phyloP scores from a whole-genome alignment of 805 yeast genomes.

The Saturnispora zaruensis region DNA sequence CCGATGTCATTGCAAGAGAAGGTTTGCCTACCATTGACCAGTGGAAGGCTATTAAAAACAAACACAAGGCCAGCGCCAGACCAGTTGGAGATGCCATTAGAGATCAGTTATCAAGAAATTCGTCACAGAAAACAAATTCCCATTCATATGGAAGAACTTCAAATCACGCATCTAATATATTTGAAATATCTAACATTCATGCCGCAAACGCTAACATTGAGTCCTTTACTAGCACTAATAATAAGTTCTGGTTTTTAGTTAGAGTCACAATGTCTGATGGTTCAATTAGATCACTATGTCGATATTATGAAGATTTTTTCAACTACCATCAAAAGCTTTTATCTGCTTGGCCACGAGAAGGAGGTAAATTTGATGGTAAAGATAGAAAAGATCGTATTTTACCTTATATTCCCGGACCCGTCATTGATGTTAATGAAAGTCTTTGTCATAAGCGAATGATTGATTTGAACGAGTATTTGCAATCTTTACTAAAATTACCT shows the following conservation, averaged over 20 bases:
- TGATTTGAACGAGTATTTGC: constrained; percentile 44
- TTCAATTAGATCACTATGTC: constrained; percentile 59
- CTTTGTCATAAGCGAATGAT: constrained; percentile 46
- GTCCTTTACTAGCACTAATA: constrained; percentile 70
- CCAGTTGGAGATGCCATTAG: constrained; percentile 20
- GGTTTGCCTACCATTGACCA: constrained; percentile 87
- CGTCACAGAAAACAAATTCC: constrained; percentile 1
- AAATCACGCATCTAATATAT: neutral
- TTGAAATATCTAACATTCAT: constrained; percentile 16
- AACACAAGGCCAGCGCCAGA: constrained; percentile 80
- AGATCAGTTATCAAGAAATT: constrained; percentile 9
- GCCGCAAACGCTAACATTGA: constrained; percentile 68
- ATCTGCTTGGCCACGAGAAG: constrained; percentile 83
- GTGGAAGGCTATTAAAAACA: constrained; percentile 88
- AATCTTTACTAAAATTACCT: constrained; percentile 61
- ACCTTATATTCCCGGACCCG: constrained; percentile 95
- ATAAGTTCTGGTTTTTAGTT: constrained; percentile 82
- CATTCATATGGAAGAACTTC: neutral
- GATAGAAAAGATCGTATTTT: constrained; percentile 71
- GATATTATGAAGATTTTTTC: constrained; percentile 93
- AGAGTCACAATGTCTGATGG: constrained; percentile 61
- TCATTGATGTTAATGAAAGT: constrained; percentile 78
- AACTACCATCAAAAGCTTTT: constrained; percentile 81
- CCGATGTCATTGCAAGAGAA: constrained; percentile 47
- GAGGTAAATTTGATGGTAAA: constrained; percentile 69